Conservation (phyloP, 805 yeast species). For the Starmerella apis region DNA sequence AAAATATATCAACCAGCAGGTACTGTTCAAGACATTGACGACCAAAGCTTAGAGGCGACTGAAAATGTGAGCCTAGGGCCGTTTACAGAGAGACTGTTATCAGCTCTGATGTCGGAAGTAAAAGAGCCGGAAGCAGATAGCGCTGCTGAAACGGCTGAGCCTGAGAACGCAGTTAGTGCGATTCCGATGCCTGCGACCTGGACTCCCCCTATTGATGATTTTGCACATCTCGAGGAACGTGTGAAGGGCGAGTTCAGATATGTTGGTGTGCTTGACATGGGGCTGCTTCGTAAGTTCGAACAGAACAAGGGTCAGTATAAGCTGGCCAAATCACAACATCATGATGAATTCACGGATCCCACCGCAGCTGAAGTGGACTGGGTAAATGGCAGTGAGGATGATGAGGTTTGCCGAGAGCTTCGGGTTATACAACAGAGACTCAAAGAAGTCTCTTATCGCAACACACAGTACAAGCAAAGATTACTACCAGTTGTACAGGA, state of each 20-base stretch:
- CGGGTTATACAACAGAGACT: slow-evolving; percentile 62
- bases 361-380: slow-evolving; percentile 45
- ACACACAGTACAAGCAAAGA: slow-evolving; percentile 54
- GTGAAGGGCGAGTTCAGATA: slow-evolving; percentile 76
- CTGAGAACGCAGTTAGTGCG: slow-evolving; percentile 13
- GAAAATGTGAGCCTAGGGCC: slow-evolving; percentile 85
- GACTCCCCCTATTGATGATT: slow-evolving; percentile 49
- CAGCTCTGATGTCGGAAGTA: slow-evolving; percentile 52
- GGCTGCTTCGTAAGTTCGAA: slow-evolving; percentile 29
- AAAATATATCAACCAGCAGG: slow-evolving; percentile 20
- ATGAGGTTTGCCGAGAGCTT: slow-evolving; percentile 79
- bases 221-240: slow-evolving; percentile 74
- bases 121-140: background rate
- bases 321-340: slow-evolving; percentile 19
- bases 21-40: slow-evolving; percentile 15
- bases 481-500: slow-evolving; percentile 69
- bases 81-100: slow-evolving; percentile 64
- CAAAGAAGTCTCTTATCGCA: slow-evolving; percentile 48
- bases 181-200: slow-evolving; percentile 29
- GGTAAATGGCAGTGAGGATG: slow-evolving; percentile 78
- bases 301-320: slow-evolving; percentile 26
- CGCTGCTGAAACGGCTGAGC: background rate
- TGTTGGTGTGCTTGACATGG: slow-evolving; percentile 62
- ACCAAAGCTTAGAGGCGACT: slow-evolving; percentile 36
- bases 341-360: slow-evolving; percentile 24